Percentiles rank a stretch among this genome's conserved stretches.
Evolutionary conservation across 257 asterid genomes (phyloP).

Genomic region (Primulina tabacum): DNA sequence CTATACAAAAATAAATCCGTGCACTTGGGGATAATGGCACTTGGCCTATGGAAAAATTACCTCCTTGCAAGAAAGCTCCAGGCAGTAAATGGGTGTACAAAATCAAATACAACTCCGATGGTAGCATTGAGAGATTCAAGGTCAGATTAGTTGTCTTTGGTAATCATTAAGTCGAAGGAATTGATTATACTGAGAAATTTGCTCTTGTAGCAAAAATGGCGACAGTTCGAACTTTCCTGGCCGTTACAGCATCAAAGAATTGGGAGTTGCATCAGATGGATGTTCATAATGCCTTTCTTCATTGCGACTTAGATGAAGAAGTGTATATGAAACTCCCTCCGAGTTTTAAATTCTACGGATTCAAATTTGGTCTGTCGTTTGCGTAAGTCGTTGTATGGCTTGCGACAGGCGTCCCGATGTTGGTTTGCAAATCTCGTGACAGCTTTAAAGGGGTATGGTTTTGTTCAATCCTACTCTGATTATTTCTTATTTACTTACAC

Average conservation of each 20-base stretch:
- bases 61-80: neutral
- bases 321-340: slow-evolving; percentile 16
- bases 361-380: slow-evolving; percentile 2
- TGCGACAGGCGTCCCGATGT: slow-evolving; percentile 5
- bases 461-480: slow-evolving; percentile 11
- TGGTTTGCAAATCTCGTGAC: slow-evolving; percentile 13
- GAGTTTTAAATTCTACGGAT: neutral
- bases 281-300: slow-evolving; percentile 16
- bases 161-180: slow-evolving; percentile 11
- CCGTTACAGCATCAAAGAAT: neutral
- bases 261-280: slow-evolving; percentile 27
- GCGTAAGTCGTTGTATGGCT: neutral
- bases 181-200: slow-evolving; percentile 13
- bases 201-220: slow-evolving; percentile 6
- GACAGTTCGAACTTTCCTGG: neutral
- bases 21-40: slow-evolving; percentile 15
- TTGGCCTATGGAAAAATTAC: slow-evolving; percentile 3
- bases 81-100: slow-evolving; percentile 19
- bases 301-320: neutral
- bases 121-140: neutral
- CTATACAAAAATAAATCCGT: neutral
- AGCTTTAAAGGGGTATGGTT: slow-evolving; percentile 8
- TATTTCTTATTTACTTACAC: slow-evolving; percentile 9
- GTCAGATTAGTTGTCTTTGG: neutral
- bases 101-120: slow-evolving; percentile 15